Conservation (phyloP, 768 basidiomycete genomes). For the Mycena epipterygia region DNA sequence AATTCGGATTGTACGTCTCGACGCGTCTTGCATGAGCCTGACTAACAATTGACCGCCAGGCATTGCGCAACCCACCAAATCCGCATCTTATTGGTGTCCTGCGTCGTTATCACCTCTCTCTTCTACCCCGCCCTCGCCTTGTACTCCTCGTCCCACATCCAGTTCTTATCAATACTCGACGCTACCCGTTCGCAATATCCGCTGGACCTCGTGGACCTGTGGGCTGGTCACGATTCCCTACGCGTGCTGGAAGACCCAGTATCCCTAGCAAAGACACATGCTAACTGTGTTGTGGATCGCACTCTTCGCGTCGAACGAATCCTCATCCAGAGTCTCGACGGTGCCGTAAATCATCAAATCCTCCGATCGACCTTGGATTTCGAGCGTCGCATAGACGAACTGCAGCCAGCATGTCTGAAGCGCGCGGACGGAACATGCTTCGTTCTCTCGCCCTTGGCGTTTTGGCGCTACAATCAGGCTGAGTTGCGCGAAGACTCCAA, state of each 20-base stretch:
- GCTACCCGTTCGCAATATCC: conserved; percentile 67
- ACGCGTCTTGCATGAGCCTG: conserved; percentile 21
- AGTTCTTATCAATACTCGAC: conserved; percentile 75
- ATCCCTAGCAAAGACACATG: conserved; percentile 56
- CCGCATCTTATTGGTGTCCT: conserved; percentile 88
- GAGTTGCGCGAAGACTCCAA: conserved; percentile 66
- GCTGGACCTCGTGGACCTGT: conserved; percentile 78
- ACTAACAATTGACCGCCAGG: conserved; percentile 52
- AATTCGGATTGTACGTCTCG: conserved; percentile 82
- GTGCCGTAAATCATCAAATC: conserved; percentile 71
- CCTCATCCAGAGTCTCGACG: conserved; percentile 72
- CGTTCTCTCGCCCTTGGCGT: conserved; percentile 78
- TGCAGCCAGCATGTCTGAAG: conserved; percentile 68
- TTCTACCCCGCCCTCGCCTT: conserved; percentile 92
- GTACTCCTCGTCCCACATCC: conserved; percentile 81
- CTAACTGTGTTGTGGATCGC: conserved; percentile 76
- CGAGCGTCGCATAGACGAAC: conserved; percentile 67
- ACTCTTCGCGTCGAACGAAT: conserved; percentile 85
- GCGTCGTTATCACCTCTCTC: conserved; percentile 89
- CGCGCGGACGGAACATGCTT: conserved; percentile 70
- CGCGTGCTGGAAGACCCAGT: conserved; percentile 79
- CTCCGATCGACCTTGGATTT: conserved; percentile 75
- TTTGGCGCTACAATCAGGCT: conserved; percentile 78
- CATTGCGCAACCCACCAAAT: conserved; percentile 94
- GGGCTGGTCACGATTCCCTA: conserved; percentile 75